Conservation (phyloP, 2,329 filamentous ascomycete genomes). For the Fusarium sp. region DNA sequence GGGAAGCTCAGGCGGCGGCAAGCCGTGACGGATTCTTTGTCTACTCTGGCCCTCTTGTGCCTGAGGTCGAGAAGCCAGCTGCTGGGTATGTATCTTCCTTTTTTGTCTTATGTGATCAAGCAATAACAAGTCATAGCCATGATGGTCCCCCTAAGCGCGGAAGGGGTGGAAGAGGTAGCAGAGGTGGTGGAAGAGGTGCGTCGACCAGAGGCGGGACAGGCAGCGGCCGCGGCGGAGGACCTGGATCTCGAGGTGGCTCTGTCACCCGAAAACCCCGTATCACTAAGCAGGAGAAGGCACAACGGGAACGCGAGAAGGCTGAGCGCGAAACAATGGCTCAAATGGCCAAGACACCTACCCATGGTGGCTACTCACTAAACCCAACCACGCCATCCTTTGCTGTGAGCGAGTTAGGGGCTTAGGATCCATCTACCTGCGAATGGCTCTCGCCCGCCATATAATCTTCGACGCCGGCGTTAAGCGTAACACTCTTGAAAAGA, state of each 20-base stretch:
- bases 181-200: slow-evolving; percentile 67
- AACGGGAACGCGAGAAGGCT: slow-evolving; percentile 81
- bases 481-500: neutral
- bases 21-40: slow-evolving; percentile 98
- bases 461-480: neutral
- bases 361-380: slow-evolving; percentile 49
- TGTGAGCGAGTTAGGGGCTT: slow-evolving; percentile 49
- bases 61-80: slow-evolving; percentile 80
- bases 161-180: slow-evolving; percentile 60
- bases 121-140: slow-evolving; percentile 61
- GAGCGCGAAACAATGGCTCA: slow-evolving; percentile 68
- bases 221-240: slow-evolving; percentile 59
- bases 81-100: slow-evolving; percentile 54
- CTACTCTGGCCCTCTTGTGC: slow-evolving; percentile 89
- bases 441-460: neutral
- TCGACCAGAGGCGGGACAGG: slow-evolving; percentile 63
- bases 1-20: slow-evolving; percentile 94
- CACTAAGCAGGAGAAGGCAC: slow-evolving; percentile 84
- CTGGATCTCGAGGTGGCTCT: slow-evolving; percentile 78
- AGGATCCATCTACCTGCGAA: neutral
- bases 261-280: slow-evolving; percentile 83
- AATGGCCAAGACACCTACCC: slow-evolving; percentile 49
- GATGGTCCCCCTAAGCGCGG: slow-evolving; percentile 78
- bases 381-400: slow-evolving; percentile 49
- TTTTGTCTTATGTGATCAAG: neutral